Percentiles rank a stretch among this genome's conserved stretches.
Conservation (phyloP, 805 yeast genomes). For the Candida pini region DNA sequence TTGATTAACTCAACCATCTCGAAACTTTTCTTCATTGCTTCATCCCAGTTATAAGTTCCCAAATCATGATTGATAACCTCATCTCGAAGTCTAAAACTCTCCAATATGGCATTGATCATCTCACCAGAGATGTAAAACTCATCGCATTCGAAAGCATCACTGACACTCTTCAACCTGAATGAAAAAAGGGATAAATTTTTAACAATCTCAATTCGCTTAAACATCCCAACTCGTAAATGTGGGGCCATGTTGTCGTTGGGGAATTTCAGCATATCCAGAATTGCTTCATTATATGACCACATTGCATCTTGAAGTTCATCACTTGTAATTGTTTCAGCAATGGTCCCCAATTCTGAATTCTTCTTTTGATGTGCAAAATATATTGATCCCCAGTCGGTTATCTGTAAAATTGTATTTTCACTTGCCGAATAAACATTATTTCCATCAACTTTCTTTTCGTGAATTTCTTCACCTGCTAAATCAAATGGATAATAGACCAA, state of each 20-base stretch:
- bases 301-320: slow-evolving; percentile 15
- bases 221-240: slow-evolving; percentile 16
- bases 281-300: slow-evolving; percentile 20
- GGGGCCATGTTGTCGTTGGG: slow-evolving; percentile 23
- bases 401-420: slow-evolving; percentile 16
- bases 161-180: slow-evolving; percentile 8
- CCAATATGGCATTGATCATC: slow-evolving; percentile 6
- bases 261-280: slow-evolving; percentile 12
- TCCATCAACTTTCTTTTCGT: slow-evolving; percentile 11
- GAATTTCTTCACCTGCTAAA: slow-evolving; percentile 15
- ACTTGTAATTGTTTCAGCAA: neutral
- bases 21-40: slow-evolving; percentile 5
- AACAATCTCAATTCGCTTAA: slow-evolving; percentile 16
- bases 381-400: slow-evolving; percentile 22
- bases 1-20: slow-evolving; percentile 4
- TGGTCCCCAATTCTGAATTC: neutral
- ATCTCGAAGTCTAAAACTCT: slow-evolving; percentile 14
- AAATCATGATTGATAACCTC: slow-evolving; percentile 5
- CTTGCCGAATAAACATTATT: slow-evolving; percentile 9
- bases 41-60: slow-evolving; percentile 7
- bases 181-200: slow-evolving; percentile 19
- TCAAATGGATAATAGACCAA: slow-evolving; percentile 23
- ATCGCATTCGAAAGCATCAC: slow-evolving; percentile 3
- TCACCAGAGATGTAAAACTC: slow-evolving; percentile 3
- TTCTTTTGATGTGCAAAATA: slow-evolving; percentile 21